These are phyloP conservation scores for Colletotrichum higginsianum DNA, from an alignment of 2,329 filamentous ascomycete genomes.

Conservation along the genomic window DNA sequence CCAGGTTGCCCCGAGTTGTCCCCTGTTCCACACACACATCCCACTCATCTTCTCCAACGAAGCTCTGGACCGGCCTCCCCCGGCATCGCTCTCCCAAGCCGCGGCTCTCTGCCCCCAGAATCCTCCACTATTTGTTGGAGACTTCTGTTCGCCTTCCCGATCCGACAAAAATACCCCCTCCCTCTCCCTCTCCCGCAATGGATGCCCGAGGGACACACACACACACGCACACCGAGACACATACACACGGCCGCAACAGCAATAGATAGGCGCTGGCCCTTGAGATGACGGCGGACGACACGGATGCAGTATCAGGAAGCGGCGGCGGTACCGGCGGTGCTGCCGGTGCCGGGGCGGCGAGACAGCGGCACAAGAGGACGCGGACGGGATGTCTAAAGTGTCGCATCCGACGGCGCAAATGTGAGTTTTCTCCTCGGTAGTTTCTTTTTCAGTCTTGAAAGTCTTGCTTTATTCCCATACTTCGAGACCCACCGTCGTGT, in stretches of 20 bases:
- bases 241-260: too few relatives aligned
- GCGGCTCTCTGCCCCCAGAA: conserved; percentile 18
- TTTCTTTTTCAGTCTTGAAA: background rate
- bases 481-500: background rate
- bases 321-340: background rate
- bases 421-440: conserved; percentile 49
- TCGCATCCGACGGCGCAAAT: conserved; percentile 64
- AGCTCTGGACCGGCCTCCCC: background rate
- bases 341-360: conserved; percentile 13
- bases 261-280: too few relatives aligned
- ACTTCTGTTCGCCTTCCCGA: conserved; percentile 37
- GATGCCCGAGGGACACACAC: background rate
- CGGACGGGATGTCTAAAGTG: conserved; percentile 65
- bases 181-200: conserved; percentile 26
- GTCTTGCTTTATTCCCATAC: too few relatives aligned
- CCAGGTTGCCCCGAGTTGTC: background rate
- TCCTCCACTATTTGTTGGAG: conserved; percentile 33
- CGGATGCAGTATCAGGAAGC: conserved; percentile 28
- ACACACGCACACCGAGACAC: too few relatives aligned
- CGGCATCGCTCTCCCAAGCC: conserved; percentile 1
- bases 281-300: conserved; percentile 36
- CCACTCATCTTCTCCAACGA: background rate
- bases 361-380: conserved; percentile 47
- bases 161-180: conserved; percentile 41
- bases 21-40: background rate